Evolutionary conservation across 140 eudicot species (phyloP), one percentile per base, ranked within the genome.

Genomic region (Stevia rebaudiana): DNA sequence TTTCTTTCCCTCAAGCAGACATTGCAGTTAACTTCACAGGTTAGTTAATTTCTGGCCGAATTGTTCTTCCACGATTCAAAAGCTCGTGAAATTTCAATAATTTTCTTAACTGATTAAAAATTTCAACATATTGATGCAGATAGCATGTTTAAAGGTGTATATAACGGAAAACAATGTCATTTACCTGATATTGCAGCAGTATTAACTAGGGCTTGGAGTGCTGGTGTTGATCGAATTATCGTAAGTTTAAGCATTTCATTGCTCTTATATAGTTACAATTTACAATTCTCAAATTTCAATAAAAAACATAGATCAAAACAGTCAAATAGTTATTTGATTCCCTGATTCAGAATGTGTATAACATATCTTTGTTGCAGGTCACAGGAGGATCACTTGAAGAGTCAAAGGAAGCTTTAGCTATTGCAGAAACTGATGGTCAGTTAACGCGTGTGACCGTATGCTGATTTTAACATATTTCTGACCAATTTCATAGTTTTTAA

Each of bases 1-100:
- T 30, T 33, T 17, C 76, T 31, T 6, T 31, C 16, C 48, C 47
- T 64, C 44, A 62, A 53, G 17, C 87, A 91, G 98, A 88, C 69
- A 91, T 91, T 68, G 98, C 98, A 11, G 98, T 85, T 28, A 91
- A 91, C 66, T 91, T 91, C 72, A 91, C 98, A 76, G 96, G 98
- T 88, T 28, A 73, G 76, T 21, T 24, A 5, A 30, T 40, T 3
- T 67, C 33, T 17, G 0, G 1, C 43, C 24, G 0, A 21, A 22
- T 43, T 36, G 13, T 24, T 24, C 47, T 24, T 0, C 3, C 1
- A 17, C 16, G 18, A 9, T 10, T 43, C 66, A 40, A 11, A 22
- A 4, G 16, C 22, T 48, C 35, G 18, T 0, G 46, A 36, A 8
- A 10, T 30, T 44, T 9, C 13, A 21, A 0, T 35, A 10, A 1